Base-by-base conservation (phyloP, 495 filamentous ascomycete species). In the Hypoxylon crocopeplum region DNA sequence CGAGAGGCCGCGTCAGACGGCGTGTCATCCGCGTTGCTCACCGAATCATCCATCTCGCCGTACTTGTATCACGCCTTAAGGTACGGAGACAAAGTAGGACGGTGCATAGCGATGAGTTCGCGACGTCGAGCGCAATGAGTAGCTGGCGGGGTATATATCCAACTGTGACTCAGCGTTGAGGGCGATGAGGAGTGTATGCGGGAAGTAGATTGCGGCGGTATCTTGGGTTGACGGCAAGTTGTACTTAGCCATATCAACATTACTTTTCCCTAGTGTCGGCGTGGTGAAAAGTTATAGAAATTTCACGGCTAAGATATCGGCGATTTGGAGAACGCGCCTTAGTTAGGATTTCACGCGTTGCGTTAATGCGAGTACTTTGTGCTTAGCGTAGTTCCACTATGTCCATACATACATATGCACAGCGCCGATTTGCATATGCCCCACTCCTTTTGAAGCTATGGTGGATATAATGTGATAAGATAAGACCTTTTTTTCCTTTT, bases 321-420 rank as follows among this genome's bases (percentile, higher is more conserved):
- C 10, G 4, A 24, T n/a, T 34, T 41, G 34, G 47, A 34, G 27
- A 46, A 64, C 48, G 47, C 55, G 48, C 55, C 15, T 11, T 27
- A 41, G 2, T 17, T 38, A 3, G 24, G 50, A 48, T 37, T 59
- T 58, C 52, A 64, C 61, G 61, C 55, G 55, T 59, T 59, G 13
- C 16, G 48, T 58, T 42, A 53, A 57, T 39, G 24, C 7, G 15
- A 45, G 12, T 5, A 46, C 5, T 46, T 46, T 10, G 36, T 11
- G 20, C 38, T 22, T 16, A n/a, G n/a, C n/a, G n/a, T n/a, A n/a
- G n/a, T n/a, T n/a, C n/a, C n/a, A n/a, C n/a, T n/a, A n/a, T n/a
- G n/a, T n/a, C n/a, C n/a, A n/a, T n/a, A n/a, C n/a, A n/a, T n/a
- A n/a, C n/a, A n/a, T n/a, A n/a, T n/a, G n/a, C n/a, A n/a, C n/a